These are phyloP conservation scores for Trichoderma aggressivum DNA, from an alignment of 2,329 filamentous ascomycete species.

Conservation along the genomic window DNA sequence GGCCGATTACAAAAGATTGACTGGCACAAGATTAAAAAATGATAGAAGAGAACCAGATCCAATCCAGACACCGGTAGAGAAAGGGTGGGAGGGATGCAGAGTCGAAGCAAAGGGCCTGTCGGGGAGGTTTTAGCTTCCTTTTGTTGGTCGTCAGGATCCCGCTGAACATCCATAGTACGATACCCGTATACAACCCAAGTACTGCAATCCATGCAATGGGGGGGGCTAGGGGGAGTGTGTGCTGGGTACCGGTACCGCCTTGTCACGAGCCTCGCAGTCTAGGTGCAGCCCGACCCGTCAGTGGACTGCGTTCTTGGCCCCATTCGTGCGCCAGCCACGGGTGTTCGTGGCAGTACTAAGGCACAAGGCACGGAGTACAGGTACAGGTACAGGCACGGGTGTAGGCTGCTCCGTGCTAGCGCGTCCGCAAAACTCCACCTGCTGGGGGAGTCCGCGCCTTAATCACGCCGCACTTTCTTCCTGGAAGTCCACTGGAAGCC, in stretches of 20 bases:
- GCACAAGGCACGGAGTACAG: neutral
- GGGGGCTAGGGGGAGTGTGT: neutral
- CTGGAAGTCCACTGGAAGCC: neutral
- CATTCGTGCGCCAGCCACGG: neutral
- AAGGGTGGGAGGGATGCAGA: neutral
- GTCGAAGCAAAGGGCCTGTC: neutral
- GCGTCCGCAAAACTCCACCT: slow-evolving; percentile 10
- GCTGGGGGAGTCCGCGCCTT: slow-evolving; percentile 1
- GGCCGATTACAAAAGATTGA: slow-evolving; percentile 6
- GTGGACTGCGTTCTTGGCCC: neutral
- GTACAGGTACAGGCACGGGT: neutral
- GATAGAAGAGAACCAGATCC: neutral
- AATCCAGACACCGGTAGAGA: neutral
- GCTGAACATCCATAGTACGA: neutral
- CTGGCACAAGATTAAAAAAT: neutral
- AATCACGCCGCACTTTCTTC: neutral
- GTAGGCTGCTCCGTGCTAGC: neutral
- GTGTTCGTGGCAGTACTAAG: neutral
- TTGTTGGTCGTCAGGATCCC: neutral
- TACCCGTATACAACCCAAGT: too few relatives aligned
- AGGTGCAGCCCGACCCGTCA: slow-evolving; percentile 14
- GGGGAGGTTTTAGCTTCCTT: slow-evolving; percentile 14
- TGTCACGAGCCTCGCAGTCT: slow-evolving; percentile 5
- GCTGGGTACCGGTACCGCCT: neutral
- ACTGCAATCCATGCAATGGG: neutral